Evolutionary conservation across 2,329 filamentous ascomycete species (phyloP), one percentile per base, ranked within the genome.

Genomic region (Pyrenophora graminea): DNA sequence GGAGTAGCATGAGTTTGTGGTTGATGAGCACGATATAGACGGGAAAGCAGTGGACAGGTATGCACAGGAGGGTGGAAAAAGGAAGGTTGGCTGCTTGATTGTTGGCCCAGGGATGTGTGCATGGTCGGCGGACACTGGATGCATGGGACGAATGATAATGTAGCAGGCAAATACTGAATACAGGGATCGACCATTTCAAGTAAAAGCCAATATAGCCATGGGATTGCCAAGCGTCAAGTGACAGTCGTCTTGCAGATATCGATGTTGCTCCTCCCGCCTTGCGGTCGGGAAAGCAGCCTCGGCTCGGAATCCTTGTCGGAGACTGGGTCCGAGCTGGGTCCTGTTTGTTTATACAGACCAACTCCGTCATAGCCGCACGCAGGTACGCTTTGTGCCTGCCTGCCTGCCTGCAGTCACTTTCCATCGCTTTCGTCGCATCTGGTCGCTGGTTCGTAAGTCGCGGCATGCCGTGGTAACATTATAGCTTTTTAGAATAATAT

Each of bases 1-100:
- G 66, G 68, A 6, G 60, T 63, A 27, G 64, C 66, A 46, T 68
- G 45, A 64, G 45, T 23, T 19, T 27, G 10, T 4, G 44, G 21
- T 43, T 48, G 41, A 45, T 33, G 8, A 34, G 36, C 37, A 42
- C 45, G 32, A 32, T 6, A 5, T 36, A 27, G 15, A 38, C 19
- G 15, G 39, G 34, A 19, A 13, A 38, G 18, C 15, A 33, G 51
- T 38, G 25, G 21, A 31, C 13, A 34, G 34, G 30, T 30, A n/a
- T 46, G 33, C 27, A n/a, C 37, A 23, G 38, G 31, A 31, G 38
- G n/a, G 38, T 34, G 39, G 38, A 30, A 51, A 53, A 46, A 57
- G 39, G 40, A 42, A 46, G 47, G 48, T 40, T 45, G 39, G n/a
- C 40, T 32, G 43, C 32, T 48, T 33, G 37, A 15, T 41, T 36